Percentiles rank a stretch among this genome's conserved stretches.
Conservation (phyloP, 2,329 filamentous ascomycete species). For the Trichoderma sp. region DNA sequence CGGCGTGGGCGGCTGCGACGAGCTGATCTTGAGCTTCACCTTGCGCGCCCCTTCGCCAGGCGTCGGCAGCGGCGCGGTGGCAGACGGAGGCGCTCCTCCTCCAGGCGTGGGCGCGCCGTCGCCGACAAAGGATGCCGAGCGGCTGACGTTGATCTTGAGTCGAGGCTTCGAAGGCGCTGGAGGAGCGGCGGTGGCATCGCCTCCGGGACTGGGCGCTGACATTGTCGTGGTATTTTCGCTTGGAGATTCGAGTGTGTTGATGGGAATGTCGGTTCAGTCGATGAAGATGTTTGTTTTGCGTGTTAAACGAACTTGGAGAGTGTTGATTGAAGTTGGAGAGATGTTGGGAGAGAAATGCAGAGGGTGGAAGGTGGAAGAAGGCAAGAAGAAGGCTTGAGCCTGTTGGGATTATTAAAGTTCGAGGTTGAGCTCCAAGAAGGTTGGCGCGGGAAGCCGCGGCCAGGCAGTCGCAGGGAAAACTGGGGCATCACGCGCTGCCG, state of each 20-base stretch:
- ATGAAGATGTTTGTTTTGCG: not conserved
- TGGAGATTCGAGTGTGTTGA: not conserved
- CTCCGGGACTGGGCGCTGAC: slow-evolving; percentile 36
- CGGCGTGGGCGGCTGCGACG: slow-evolving; percentile 46
- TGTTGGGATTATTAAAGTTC: slow-evolving; percentile 3
- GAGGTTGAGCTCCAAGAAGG: not conserved
- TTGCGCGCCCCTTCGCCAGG: slow-evolving; percentile 42
- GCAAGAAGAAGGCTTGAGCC: not conserved
- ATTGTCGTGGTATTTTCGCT: slow-evolving; percentile 31
- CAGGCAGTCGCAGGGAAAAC: slow-evolving; percentile 19
- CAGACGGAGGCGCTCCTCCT: slow-evolving; percentile 14
- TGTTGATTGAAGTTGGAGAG: no score
- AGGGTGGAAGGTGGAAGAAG: not conserved
- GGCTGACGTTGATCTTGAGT: slow-evolving; percentile 46
- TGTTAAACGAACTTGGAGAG: no score
- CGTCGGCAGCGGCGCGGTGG: slow-evolving; percentile 30
- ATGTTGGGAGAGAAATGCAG: no score
- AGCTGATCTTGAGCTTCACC: slow-evolving; percentile 48
- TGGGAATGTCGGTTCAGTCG: not conserved
- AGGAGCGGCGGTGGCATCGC: slow-evolving; percentile 33
- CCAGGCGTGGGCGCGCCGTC: slow-evolving; percentile 35
- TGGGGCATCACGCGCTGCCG: slow-evolving; percentile 10
- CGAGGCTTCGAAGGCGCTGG: slow-evolving; percentile 43
- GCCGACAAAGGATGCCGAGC: slow-evolving; percentile 41
- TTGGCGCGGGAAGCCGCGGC: slow-evolving; percentile 17